phyloP scores from a whole-genome alignment of 2,329 filamentous ascomycete genomes.

The Scedosporium aurantiacum region DNA sequence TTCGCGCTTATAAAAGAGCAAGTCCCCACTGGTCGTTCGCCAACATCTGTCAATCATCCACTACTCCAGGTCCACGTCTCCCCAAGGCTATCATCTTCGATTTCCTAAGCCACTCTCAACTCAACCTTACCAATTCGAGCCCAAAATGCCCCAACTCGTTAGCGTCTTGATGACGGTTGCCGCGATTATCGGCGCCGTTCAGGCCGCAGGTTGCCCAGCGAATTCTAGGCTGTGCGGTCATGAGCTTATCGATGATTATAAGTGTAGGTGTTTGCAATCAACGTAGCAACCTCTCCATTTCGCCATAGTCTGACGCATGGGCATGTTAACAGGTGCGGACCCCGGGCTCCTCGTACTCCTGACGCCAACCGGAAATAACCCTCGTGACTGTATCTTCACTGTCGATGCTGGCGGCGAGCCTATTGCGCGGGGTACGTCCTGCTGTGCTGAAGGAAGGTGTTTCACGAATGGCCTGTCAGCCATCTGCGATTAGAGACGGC shows the following conservation, averaged over 20 bases:
- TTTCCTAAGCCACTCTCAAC: no score
- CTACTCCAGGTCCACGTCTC: no score
- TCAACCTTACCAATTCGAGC: no score
- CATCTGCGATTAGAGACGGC: not conserved
- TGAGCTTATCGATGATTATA: not conserved
- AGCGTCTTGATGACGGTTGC: not conserved
- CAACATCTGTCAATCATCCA: no score
- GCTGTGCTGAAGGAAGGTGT: not conserved
- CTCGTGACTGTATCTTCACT: not conserved
- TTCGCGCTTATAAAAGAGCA: no score
- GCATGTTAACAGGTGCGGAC: not conserved
- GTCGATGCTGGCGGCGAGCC: not conserved
- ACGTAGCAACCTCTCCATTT: not conserved
- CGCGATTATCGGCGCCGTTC: not conserved
- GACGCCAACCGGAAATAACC: not conserved
- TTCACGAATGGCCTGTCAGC: not conserved
- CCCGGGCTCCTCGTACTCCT: not conserved
- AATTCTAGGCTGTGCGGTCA: not conserved
- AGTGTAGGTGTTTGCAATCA: not conserved
- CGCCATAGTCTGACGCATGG: not conserved
- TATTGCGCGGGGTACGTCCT: not conserved
- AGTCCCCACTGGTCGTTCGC: no score
- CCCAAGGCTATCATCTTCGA: no score
- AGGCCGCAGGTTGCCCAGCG: not conserved
- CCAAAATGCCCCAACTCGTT: not conserved